phyloP scores from a whole-genome alignment of 2,329 filamentous ascomycete genomes.

The Calonectria ilicicola region DNA sequence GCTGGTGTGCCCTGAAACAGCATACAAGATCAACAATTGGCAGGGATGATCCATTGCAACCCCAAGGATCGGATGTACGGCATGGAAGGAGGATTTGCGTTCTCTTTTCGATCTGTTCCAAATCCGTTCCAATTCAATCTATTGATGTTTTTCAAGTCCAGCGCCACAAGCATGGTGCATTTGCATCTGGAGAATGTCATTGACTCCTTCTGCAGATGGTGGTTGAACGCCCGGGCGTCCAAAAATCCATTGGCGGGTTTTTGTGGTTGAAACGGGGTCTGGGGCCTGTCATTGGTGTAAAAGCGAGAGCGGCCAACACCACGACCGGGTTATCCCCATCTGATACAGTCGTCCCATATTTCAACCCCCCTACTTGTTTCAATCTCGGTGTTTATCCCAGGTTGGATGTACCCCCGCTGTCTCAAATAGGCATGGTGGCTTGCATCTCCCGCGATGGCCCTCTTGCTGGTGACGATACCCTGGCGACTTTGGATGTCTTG shows the following conservation, averaged over 20 bases:
- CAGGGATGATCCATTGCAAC: not conserved
- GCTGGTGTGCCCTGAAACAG: not conserved
- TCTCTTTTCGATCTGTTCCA: not conserved
- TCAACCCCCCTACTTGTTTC: conserved; percentile 22
- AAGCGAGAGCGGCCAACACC: not conserved
- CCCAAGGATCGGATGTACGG: not conserved
- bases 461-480: not conserved
- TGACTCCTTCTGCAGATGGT: too few species aligned
- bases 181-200: not conserved
- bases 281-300: not conserved
- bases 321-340: not conserved
- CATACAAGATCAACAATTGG: not conserved
- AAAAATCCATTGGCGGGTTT: not conserved
- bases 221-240: not conserved
- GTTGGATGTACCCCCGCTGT: not conserved
- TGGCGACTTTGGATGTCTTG: not conserved
- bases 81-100: not conserved
- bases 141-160: too few species aligned
- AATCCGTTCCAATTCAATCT: not conserved
- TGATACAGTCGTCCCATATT: conserved; percentile 10
- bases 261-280: not conserved
- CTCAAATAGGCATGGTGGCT: not conserved
- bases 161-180: not conserved
- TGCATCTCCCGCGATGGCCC: not conserved
- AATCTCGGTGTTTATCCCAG: conserved; percentile 15